Conservation (phyloP, 495 filamentous ascomycete species). For the Talaromyces stipitatus region DNA sequence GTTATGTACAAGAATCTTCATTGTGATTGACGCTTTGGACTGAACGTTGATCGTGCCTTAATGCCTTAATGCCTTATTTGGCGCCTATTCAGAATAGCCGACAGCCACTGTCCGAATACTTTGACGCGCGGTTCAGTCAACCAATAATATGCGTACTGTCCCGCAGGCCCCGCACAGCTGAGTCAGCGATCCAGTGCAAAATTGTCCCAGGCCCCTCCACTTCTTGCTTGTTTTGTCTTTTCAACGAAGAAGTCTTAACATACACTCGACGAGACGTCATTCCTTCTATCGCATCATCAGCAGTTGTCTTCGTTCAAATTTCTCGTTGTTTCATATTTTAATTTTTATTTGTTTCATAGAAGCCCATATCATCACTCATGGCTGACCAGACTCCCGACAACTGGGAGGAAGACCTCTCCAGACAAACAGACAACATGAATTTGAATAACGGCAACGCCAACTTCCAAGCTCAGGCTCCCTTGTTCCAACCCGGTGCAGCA, state of each 20-base stretch:
- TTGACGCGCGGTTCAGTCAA: neutral
- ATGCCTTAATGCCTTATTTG: neutral
- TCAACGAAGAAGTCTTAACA: neutral
- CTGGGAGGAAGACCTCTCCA: slow-evolving; percentile 92
- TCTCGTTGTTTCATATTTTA: slow-evolving; percentile 10
- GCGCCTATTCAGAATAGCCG: neutral
- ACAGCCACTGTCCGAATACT: neutral
- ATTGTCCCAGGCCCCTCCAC: slow-evolving; percentile 20
- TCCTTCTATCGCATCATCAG: slow-evolving; percentile 2
- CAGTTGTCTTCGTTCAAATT: slow-evolving; percentile 7
- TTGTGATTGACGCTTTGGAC: neutral
- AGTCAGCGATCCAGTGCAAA: slow-evolving; percentile 31
- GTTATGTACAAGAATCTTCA: neutral
- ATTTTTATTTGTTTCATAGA: slow-evolving; percentile 19
- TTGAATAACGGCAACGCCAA: slow-evolving; percentile 71
- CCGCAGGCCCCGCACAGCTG: slow-evolving; percentile 19
- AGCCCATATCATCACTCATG: slow-evolving; percentile 40
- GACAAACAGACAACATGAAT: slow-evolving; percentile 78
- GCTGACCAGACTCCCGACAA: slow-evolving; percentile 71
- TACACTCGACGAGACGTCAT: slow-evolving; percentile 2
- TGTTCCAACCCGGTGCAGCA: slow-evolving; percentile 24
- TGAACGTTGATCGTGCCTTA: neutral
- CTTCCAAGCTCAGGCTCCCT: slow-evolving; percentile 50
- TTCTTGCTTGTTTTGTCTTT: neutral
- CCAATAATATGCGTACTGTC: neutral